Conservation (phyloP, 2,329 filamentous ascomycete species). For the Fusarium sambucinum region DNA sequence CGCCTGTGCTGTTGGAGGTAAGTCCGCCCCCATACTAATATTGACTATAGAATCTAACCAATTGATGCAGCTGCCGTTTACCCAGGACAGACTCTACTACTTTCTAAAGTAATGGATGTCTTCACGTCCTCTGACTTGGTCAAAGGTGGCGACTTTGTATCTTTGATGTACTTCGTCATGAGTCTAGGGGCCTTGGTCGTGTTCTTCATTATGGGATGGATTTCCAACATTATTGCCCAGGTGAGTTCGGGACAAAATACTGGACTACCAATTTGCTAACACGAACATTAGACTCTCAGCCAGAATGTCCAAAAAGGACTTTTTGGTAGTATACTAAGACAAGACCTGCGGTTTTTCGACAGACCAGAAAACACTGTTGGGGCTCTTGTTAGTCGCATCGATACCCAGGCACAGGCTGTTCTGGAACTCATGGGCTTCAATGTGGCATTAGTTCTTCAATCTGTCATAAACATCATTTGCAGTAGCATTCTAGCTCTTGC, state of each 20-base stretch:
- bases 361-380: conserved; percentile 55
- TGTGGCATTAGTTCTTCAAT: conserved; percentile 53
- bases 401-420: conserved; percentile 53
- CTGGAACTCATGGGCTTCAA: conserved; percentile 58
- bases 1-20: conserved; percentile 16
- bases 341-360: conserved; percentile 58
- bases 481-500: conserved; percentile 58
- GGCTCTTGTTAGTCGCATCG: conserved; percentile 51
- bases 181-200: conserved; percentile 57
- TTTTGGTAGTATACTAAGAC: conserved; percentile 17
- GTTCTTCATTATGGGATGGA: conserved; percentile 56
- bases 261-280: not conserved
- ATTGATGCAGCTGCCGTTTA: conserved; percentile 24
- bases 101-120: conserved; percentile 56
- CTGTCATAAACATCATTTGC: conserved; percentile 52
- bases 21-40: no score
- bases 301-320: not conserved
- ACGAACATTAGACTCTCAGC: not conserved
- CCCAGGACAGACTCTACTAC: conserved; percentile 58
- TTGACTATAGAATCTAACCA: no score
- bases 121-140: conserved; percentile 40
- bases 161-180: conserved; percentile 65
- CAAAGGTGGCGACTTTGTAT: conserved; percentile 62
- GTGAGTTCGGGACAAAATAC: not conserved
- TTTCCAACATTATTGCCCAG: conserved; percentile 47